These are phyloP conservation scores for Aspergillus sergii DNA, from an alignment of 2,329 filamentous ascomycete genomes.

Conservation along the genomic window DNA sequence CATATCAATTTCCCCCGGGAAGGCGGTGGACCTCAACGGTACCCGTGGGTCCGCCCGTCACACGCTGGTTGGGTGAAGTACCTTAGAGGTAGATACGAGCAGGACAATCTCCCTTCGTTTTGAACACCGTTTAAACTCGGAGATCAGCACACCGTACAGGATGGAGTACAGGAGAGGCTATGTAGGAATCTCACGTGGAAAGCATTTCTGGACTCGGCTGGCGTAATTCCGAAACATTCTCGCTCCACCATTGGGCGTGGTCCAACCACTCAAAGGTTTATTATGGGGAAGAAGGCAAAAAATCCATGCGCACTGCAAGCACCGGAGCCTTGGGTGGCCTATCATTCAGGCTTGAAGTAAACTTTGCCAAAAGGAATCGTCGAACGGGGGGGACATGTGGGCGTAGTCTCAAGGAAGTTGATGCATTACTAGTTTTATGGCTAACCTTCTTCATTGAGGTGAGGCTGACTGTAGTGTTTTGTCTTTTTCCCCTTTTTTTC, in stretches of 20 bases:
- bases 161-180: not conserved
- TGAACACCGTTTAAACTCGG: not conserved
- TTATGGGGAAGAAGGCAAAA: not conserved
- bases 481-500: no score
- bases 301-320: not conserved
- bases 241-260: not conserved
- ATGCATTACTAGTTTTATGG: not conserved
- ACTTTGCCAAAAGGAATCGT: no score
- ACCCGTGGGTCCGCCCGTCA: not conserved
- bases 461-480: no score
- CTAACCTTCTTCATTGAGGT: not conserved
- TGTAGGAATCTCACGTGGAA: not conserved
- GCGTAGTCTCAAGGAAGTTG: not conserved
- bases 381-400: no score
- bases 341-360: no score
- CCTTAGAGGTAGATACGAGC: not conserved
- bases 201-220: not conserved
- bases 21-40: constrained; percentile 2
- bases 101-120: not conserved
- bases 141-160: not conserved
- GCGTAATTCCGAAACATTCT: not conserved
- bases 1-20: not conserved
- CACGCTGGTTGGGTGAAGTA: not conserved
- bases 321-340: not conserved
- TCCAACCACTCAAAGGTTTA: not conserved